These are phyloP conservation scores for Solanum chacoense DNA, from an alignment of 305 asterid species.

Conservation along the genomic window DNA sequence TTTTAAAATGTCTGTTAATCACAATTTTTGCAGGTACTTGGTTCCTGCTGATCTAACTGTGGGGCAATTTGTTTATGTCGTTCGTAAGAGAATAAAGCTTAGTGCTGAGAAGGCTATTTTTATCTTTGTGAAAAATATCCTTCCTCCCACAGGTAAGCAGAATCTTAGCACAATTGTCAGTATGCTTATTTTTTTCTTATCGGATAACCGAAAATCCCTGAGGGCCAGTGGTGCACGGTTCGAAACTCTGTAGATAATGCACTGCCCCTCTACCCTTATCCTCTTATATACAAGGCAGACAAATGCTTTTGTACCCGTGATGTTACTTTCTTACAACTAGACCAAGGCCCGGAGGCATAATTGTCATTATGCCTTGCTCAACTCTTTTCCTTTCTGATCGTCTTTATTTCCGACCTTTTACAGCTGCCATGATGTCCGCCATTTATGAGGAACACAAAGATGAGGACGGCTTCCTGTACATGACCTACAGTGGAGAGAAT, in stretches of 20 bases:
- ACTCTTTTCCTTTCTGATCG: not conserved
- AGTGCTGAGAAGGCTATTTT: slow-evolving; percentile 97
- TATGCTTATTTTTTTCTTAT: not conserved
- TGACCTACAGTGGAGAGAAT: slow-evolving; percentile 98
- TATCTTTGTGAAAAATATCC: slow-evolving; percentile 83
- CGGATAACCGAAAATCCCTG: not conserved
- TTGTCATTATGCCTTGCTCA: not conserved
- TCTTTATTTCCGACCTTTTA: not conserved
- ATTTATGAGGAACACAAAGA: slow-evolving; percentile 90
- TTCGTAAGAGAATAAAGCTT: slow-evolving; percentile 94
- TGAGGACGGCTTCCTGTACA: slow-evolving; percentile 92
- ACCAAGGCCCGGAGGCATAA: not conserved
- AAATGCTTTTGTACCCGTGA: not conserved
- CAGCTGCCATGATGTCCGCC: slow-evolving; percentile 98
- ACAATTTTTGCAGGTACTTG: slow-evolving; percentile 47
- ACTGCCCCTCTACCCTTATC: not conserved
- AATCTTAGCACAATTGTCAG: not conserved
- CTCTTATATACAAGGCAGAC: not conserved
- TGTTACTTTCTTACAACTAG: not conserved
- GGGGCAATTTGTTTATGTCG: slow-evolving; percentile 95
- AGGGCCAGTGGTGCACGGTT: not conserved
- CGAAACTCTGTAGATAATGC: not conserved
- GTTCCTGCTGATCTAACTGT: slow-evolving; percentile 98
- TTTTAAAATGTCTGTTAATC: not conserved
- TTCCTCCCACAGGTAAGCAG: slow-evolving; percentile 85